Evolutionary conservation across 192 early-diverging fungal genomes (phyloP).

Genomic region (Entomortierella beljakovae): DNA sequence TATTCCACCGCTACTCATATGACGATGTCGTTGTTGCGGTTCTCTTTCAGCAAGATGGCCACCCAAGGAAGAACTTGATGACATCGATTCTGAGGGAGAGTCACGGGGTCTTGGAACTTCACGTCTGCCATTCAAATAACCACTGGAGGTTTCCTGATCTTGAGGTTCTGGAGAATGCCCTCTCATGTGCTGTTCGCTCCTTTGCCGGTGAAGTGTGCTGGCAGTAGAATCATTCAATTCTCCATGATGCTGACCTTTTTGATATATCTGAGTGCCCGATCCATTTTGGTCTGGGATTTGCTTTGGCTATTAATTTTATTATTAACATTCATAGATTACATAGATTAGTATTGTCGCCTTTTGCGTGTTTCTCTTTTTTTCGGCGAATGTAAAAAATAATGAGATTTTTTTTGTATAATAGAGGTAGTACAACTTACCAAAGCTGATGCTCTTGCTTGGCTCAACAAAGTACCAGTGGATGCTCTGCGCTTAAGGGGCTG

Average conservation of each 20-base stretch:
- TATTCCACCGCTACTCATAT: neutral
- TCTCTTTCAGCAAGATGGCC: neutral
- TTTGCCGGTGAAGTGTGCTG: neutral
- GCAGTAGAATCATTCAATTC: neutral
- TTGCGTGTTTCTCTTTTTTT: no score
- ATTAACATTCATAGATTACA: no score
- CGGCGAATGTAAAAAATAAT: no score
- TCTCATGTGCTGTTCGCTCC: slow-evolving; percentile 4
- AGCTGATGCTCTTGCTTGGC: slow-evolving; percentile 27
- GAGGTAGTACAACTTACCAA: no score
- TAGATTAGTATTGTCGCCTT: no score
- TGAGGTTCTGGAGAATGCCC: slow-evolving; percentile 35
- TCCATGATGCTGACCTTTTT: neutral
- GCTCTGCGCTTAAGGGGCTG: slow-evolving; percentile 48
- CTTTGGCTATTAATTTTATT: no score
- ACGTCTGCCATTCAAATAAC: neutral
- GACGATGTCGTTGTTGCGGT: neutral
- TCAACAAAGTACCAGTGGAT: slow-evolving; percentile 38
- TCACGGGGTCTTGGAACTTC: neutral
- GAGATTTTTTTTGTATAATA: no score
- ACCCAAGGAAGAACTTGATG: slow-evolving; percentile 1
- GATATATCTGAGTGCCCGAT: neutral
- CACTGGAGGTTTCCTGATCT: neutral
- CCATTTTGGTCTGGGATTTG: slow-evolving; percentile 1
- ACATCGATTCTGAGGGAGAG: slow-evolving; percentile 21